Evolutionary conservation across 768 basidiomycete genomes (phyloP), one percentile per base, ranked within the genome.

Genomic region (Leccinum uliginosum): DNA sequence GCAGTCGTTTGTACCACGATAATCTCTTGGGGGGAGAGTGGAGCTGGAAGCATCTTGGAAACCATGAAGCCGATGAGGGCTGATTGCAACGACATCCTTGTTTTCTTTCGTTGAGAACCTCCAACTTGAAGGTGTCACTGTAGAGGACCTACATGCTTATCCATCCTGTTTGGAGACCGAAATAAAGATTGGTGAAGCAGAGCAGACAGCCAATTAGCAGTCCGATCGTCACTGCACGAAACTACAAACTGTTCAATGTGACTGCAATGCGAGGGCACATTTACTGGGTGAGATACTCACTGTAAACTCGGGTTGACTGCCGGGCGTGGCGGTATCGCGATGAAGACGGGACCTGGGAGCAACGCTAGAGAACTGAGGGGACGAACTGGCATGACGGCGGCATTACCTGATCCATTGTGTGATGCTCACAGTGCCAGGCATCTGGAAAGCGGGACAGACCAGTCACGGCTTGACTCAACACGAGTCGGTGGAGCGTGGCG

Each of bases 1-100:
- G 96, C 94, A 0, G 92, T 95, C 0, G 96, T 97, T 68, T 98
- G 95, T 3, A 97, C 80, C 0, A 98, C 91, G 19, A 97, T 88
- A 57, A 96, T 88, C 70, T 98, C 93, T 73, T 94, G 92, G 1
- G 93, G 86, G n/a, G 86, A 86, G 30, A 95, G 80, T 0, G 87
- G 87, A 3, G 73, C 78, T 1, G 86, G 85, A 6, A 93, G 76
- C 60, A 90, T 74, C 53, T 84, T 79, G 55, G 93, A 93, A 49
- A 96, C 67, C 4, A 95, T 83, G 69, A 88, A 97, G 4, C 94
- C 96, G 32, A 98, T 87, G 34, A 98, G 79, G 11, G 95, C 91
- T 0, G 93, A 95, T 67, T 98, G 94, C 26, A 96, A 81, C 9
- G 93, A 93, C 93, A 95, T 96, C 92, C 91, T 92, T 32, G 59